phyloP scores from a whole-genome alignment of 2,329 filamentous ascomycete genomes.

The Aspergillus proliferans region DNA sequence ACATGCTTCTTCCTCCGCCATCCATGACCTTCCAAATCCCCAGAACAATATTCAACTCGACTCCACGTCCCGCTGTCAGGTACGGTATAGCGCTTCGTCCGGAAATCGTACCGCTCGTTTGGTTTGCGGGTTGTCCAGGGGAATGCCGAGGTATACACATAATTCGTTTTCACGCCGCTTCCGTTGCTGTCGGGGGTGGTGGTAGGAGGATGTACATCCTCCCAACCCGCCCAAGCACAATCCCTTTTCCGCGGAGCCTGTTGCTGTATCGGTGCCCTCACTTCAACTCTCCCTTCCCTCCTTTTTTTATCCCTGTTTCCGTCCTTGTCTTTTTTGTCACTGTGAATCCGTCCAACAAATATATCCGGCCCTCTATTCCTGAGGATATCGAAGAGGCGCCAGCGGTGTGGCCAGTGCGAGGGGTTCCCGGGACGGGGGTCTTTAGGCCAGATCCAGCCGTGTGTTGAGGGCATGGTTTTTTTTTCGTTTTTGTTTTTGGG shows the following conservation, averaged over 20 bases:
- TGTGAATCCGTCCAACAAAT: constrained; percentile 26
- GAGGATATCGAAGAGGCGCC: constrained; percentile 33
- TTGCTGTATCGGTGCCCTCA: neutral
- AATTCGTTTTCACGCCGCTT: neutral
- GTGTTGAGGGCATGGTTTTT: neutral
- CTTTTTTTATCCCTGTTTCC: neutral
- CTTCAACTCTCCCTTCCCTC: neutral
- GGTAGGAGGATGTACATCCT: constrained; percentile 3
- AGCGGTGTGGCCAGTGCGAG: constrained; percentile 21
- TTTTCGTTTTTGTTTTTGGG: neutral
- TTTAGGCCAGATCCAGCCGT: constrained; percentile 34
- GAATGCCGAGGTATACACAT: constrained; percentile 2
- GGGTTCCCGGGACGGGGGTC: constrained; percentile 30
- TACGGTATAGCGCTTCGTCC: constrained; percentile 23
- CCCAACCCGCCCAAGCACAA: constrained; percentile 11
- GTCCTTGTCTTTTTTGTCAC: neutral
- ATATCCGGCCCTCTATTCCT: constrained; percentile 38
- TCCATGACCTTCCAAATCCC: constrained; percentile 1
- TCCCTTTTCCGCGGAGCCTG: neutral
- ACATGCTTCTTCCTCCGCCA: constrained; percentile 11
- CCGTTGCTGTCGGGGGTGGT: neutral
- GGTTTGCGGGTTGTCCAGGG: constrained; percentile 15
- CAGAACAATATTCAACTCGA: constrained; percentile 23
- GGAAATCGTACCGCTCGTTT: constrained; percentile 27
- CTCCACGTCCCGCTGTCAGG: constrained; percentile 26